Conservation (phyloP, 306 rosid species). For the Medicago truncatula region DNA sequence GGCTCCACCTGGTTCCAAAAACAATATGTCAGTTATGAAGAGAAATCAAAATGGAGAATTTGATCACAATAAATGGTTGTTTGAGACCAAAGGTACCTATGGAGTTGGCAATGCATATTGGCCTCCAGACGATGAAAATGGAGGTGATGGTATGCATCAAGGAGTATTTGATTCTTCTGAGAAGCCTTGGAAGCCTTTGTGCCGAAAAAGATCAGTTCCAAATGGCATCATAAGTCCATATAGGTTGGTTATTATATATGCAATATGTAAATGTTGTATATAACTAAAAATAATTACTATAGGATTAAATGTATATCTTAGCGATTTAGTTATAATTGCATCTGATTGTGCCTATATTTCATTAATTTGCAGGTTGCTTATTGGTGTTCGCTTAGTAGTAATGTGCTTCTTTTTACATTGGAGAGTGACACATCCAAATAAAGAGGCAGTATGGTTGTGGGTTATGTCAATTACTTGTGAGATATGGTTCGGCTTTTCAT, state of each 20-base stretch:
- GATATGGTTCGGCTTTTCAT: conserved; percentile 61
- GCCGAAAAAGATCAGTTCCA: conserved; percentile 61
- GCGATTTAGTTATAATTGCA: not conserved
- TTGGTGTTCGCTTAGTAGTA: conserved; percentile 61
- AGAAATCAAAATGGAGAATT: conserved; percentile 86
- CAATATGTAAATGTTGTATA: not conserved
- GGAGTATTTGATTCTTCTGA: conserved; percentile 63
- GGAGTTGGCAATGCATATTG: conserved; percentile 89
- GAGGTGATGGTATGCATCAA: conserved; percentile 43
- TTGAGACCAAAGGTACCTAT: conserved; percentile 86
- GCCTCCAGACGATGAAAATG: conserved; percentile 61
- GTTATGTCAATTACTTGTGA: conserved; percentile 57
- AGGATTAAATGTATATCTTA: not conserved
- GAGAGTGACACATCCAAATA: conserved; percentile 77
- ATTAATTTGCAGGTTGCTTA: conserved; percentile 56
- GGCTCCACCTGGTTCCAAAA: conserved; percentile 64
- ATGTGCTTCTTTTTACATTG: conserved; percentile 72
- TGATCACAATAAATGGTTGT: conserved; percentile 88
- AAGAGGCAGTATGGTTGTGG: conserved; percentile 64
- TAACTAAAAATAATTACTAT: not conserved
- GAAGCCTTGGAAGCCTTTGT: conserved; percentile 80
- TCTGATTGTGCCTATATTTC: not conserved
- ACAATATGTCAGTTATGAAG: conserved; percentile 78
- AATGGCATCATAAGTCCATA: conserved; percentile 78
- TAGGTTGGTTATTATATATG: conserved; percentile 52